Base-by-base conservation (phyloP, 225 moss, liverwort and hornwort genomes). In the Marchantia paleacea region DNA sequence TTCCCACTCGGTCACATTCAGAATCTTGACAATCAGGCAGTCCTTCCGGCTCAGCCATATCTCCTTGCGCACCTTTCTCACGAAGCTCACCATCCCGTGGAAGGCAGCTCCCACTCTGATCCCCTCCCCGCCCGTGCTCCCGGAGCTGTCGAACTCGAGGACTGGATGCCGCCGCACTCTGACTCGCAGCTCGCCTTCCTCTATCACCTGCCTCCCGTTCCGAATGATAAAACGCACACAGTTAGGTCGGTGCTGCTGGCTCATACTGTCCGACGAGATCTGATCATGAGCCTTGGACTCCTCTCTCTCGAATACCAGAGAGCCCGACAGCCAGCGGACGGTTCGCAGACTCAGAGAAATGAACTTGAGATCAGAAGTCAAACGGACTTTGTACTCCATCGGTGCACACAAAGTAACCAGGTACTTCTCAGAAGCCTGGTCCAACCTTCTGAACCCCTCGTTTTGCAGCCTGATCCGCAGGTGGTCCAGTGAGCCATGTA, bases 1-100 rank as follows among this genome's bases (percentile, higher is more conserved):
- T 75, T 79, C 79, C 83, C 83, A 83, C 26, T 83, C 73, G 9
- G 18, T 19, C 26, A 75, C 83, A 7, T 79, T 62, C 74, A 79
- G 19, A 53, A 83, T 79, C 7, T 79, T 52, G 0, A 83, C 79
- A 2, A n/a, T 60, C 79, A 83, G 31, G 0, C 83, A 74, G 0
- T 25, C 60, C 0, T 15, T 67, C 24, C 7, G 3, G 75, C 68
- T 83, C 24, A 54, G 48, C 83, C 83, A 83, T 10, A 8, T 60
- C 39, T 79, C 74, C 48, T 83, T 83, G 22, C 57, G 79, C 47
- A 83, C 79, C 68, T 51, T 54, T 31, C 83, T 51, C 19, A 83
- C 74, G 25, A 52, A 73, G 6, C 67, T 67, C 18, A 65, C 83
- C n/a, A 55, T 29, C 0, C 75, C 66, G 25, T 29, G 79, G 72